phyloP scores from a whole-genome alignment of 495 filamentous ascomycete species.

The Penicillium cinerascens region DNA sequence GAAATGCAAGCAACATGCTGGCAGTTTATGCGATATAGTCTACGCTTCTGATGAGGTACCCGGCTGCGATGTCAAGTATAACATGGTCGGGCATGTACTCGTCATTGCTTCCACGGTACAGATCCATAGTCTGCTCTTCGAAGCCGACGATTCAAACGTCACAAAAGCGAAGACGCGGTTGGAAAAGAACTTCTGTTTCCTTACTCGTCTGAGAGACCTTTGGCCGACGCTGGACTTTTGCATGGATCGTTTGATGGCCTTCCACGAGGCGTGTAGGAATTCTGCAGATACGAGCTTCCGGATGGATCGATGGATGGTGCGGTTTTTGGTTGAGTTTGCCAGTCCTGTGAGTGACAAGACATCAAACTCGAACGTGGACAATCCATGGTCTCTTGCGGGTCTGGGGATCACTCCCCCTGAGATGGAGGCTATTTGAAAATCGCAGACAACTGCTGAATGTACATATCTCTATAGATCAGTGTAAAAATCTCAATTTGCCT shows the following conservation, averaged over 20 bases:
- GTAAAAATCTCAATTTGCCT: not conserved
- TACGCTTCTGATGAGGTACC: slow-evolving; percentile 26
- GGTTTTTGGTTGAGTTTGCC: not conserved
- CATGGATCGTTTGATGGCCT: slow-evolving; percentile 31
- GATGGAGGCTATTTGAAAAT: not conserved
- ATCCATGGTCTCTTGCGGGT: not conserved
- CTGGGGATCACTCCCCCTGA: not conserved
- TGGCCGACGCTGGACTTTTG: slow-evolving; percentile 38
- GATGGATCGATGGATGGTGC: slow-evolving; percentile 42
- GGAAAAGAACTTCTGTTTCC: slow-evolving; percentile 38
- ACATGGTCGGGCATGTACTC: slow-evolving; percentile 41
- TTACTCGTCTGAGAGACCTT: slow-evolving; percentile 26
- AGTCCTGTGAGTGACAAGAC: not conserved
- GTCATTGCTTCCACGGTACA: slow-evolving; percentile 41
- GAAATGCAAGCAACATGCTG: slow-evolving; percentile 35
- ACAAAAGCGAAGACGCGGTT: slow-evolving; percentile 23
- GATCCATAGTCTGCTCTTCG: slow-evolving; percentile 39
- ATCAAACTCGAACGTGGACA: not conserved
- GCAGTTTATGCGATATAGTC: slow-evolving; percentile 32
- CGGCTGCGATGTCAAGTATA: slow-evolving; percentile 35
- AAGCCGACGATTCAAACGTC: slow-evolving; percentile 19
- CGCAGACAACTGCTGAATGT: not conserved
- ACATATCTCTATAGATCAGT: not conserved
- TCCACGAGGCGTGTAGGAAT: slow-evolving; percentile 35
- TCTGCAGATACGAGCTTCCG: slow-evolving; percentile 28